A percentile compares a stretch with the other conserved stretches of the same genome.
phyloP scores from a whole-genome alignment of 208 protist genomes.

The Leishmania gerbilli region DNA sequence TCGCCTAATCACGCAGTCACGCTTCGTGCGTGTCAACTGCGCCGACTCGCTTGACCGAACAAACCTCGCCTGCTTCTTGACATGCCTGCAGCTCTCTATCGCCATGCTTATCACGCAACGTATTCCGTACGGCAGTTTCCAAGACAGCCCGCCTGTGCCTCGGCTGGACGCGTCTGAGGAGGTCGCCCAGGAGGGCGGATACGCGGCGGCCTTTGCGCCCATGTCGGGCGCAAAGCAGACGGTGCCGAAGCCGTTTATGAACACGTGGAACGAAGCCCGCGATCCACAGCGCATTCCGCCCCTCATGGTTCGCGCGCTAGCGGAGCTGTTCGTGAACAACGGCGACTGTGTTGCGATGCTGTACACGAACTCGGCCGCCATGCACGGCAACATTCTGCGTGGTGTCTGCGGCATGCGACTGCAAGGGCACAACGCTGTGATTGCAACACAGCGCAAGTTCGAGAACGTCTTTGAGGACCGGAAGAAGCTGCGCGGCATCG shows the following conservation, averaged over 20 bases:
- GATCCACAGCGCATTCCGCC: slow-evolving; percentile 56
- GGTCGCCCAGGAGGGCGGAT: slow-evolving; percentile 26
- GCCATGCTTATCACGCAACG: slow-evolving; percentile 77
- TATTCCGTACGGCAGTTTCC: slow-evolving; percentile 55
- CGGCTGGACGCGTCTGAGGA: slow-evolving; percentile 53
- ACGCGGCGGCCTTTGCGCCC: slow-evolving; percentile 40
- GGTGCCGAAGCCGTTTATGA: slow-evolving; percentile 62
- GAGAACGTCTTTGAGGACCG: slow-evolving; percentile 89
- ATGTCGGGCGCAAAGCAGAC: slow-evolving; percentile 43
- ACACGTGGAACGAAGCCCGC: slow-evolving; percentile 70
- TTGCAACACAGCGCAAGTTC: slow-evolving; percentile 79
- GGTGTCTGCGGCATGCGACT: slow-evolving; percentile 67
- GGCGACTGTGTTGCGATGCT: slow-evolving; percentile 91
- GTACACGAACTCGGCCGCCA: slow-evolving; percentile 94
- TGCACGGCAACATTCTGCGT: slow-evolving; percentile 92
- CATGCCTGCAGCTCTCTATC: slow-evolving; percentile 75
- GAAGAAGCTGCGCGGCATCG: slow-evolving; percentile 77
- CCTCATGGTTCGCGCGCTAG: slow-evolving; percentile 52
- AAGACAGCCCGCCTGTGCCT: slow-evolving; percentile 50
- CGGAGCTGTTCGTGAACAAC: slow-evolving; percentile 81
- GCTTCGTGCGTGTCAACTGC: slow-evolving; percentile 93
- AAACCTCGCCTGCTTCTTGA: slow-evolving; percentile 94
- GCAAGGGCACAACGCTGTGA: slow-evolving; percentile 78
- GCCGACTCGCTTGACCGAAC: slow-evolving; percentile 94
- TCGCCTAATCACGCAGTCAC: slow-evolving; percentile 56